Conservation (phyloP, 139 green algal genomes). For the Closterium sp. region DNA sequence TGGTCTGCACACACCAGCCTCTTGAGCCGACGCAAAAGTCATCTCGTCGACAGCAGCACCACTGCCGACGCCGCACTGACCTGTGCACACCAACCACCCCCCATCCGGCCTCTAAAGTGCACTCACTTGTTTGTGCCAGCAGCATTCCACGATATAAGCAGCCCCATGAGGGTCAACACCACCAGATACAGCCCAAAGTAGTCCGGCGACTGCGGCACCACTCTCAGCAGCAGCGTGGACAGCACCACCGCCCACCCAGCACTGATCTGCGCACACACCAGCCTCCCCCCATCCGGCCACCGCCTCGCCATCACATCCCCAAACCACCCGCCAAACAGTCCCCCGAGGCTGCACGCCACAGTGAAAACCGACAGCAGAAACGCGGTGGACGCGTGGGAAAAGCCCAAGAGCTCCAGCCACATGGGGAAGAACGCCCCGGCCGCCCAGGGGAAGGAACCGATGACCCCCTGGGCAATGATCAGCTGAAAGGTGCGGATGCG, state of each 20-base stretch:
- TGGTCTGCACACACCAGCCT: too few species aligned
- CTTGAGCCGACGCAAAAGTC: too few species aligned
- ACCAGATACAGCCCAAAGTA: background rate
- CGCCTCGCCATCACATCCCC: conserved; percentile 33
- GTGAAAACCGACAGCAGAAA: conserved; percentile 34
- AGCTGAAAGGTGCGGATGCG: conserved; percentile 44
- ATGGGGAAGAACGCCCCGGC: conserved; percentile 53
- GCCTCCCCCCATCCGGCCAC: conserved; percentile 32
- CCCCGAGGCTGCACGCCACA: conserved; percentile 20
- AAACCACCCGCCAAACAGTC: conserved; percentile 43
- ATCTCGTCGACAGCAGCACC: too few species aligned
- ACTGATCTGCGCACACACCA: conserved; percentile 51
- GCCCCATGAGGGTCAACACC: conserved; percentile 39
- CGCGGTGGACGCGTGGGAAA: conserved; percentile 19
- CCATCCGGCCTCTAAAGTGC: background rate
- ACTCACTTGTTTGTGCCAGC: conserved; percentile 38
- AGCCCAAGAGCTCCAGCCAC: conserved; percentile 48
- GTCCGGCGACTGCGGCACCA: conserved; percentile 13
- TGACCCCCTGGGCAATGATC: conserved; percentile 45
- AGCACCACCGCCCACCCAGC: conserved; percentile 32
- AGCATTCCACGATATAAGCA: conserved; percentile 48
- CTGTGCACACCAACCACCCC: too few species aligned
- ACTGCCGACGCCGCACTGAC: too few species aligned
- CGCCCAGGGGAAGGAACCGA: conserved; percentile 44
- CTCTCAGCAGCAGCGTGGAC: conserved; percentile 34